Conservation (phyloP, 2,329 filamentous ascomycete genomes). For the Microdochium bolleyi region DNA sequence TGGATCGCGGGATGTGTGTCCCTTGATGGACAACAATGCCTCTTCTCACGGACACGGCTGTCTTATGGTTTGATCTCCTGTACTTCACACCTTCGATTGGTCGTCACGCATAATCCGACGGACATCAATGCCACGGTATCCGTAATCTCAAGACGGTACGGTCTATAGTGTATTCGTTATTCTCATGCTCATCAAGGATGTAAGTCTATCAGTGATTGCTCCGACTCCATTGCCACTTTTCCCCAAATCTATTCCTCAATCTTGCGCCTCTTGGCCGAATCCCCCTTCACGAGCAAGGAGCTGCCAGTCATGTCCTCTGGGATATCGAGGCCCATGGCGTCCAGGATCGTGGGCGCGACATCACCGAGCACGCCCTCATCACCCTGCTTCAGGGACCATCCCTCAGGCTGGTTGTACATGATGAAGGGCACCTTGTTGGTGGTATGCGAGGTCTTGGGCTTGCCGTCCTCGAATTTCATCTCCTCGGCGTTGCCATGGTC, state of each 20-base stretch:
- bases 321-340: slow-evolving; percentile 82
- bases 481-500: slow-evolving; percentile 99
- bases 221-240: neutral
- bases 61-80: too few relatives aligned
- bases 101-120: too few relatives aligned
- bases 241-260: neutral
- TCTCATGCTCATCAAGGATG: neutral
- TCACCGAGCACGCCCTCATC: slow-evolving; percentile 84
- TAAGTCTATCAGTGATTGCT: slow-evolving; percentile 1
- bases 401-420: slow-evolving; percentile 92
- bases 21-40: neutral
- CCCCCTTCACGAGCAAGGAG: slow-evolving; percentile 70
- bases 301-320: slow-evolving; percentile 87
- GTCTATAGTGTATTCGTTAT: neutral
- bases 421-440: slow-evolving; percentile 97
- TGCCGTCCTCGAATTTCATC: slow-evolving; percentile 94
- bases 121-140: too few relatives aligned
- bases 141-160: neutral
- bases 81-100: neutral
- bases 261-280: neutral
- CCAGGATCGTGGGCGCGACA: slow-evolving; percentile 89
- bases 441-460: slow-evolving; percentile 96
- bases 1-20: neutral
- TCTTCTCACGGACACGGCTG: too few relatives aligned
- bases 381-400: slow-evolving; percentile 77